Base-by-base conservation (phyloP, 257 asterid genomes). In the Penstemon davidsonii region DNA sequence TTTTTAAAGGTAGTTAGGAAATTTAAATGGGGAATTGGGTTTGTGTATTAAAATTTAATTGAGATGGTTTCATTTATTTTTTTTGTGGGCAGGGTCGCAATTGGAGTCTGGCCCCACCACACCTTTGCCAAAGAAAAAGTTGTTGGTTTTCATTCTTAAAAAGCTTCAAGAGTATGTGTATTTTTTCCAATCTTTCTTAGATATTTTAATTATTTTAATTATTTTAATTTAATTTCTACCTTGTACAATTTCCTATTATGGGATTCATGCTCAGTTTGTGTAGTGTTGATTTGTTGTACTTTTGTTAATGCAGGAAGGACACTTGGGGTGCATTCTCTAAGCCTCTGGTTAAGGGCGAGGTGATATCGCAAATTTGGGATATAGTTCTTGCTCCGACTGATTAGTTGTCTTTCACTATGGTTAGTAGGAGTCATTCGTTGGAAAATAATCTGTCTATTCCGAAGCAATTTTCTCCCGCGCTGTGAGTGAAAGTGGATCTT, bases 121-220 rank as follows among this genome's bases (percentile, higher is more conserved):
- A 72, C 85, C 94, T 86, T 91, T 94, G 91, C 96, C 99, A 84
- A 98, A 94, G 81, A 94, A 91, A 86, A 91, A 84, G 89, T 70
- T 88, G 84, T 78, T 94, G 96, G 73, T 86, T 63, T 91, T 89
- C 89, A 84, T 91, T 82, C 97, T 94, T 75, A 96, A 94, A 81
- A 94, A 98, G 75, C 99, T 94, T 77, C 99, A 97, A 94, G 87
- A 94, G 99, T 94, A 78, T 71, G 90, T 74, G 67, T 60, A 46
- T 69, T 70, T 71, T 43, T 36, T 65, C 73, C 66, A 73, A 38
- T 68, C 74, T 73, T 67, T 60, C 56, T 64, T 55, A 60, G 72
- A 58, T 63, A 50, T 65, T 69, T 74, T 25, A 25, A 25, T 25
- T 25, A 0, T 25, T 25, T 0, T 1, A n/a, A n/a, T n/a, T n/a